Conservation (phyloP, 306 rosid species). For the Acacia melanoxylon region DNA sequence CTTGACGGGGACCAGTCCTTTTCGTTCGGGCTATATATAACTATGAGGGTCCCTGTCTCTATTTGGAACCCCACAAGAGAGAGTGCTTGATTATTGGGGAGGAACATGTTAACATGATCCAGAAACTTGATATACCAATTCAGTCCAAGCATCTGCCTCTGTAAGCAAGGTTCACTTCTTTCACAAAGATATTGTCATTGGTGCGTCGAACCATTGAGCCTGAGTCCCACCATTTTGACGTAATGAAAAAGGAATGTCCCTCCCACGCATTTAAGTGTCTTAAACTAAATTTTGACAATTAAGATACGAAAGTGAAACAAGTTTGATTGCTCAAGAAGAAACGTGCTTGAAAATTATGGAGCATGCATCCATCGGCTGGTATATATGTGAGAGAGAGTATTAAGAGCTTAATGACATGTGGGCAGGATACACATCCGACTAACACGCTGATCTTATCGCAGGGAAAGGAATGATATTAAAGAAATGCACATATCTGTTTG, state of each 20-base stretch:
- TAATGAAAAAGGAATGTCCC: not conserved
- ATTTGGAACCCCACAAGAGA: not conserved
- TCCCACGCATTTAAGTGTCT: not conserved
- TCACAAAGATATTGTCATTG: not conserved
- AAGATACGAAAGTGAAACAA: not conserved
- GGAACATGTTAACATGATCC: not conserved
- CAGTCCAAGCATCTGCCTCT: not conserved
- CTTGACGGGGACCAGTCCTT: not conserved
- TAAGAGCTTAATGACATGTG: not conserved
- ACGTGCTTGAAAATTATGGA: not conserved
- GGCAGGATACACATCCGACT: not conserved
- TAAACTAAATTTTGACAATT: not conserved
- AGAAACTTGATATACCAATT: not conserved
- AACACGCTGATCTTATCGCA: not conserved
- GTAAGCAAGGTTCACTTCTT: not conserved
- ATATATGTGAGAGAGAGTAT: not conserved
- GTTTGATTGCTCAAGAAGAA: not conserved
- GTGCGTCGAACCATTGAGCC: not conserved
- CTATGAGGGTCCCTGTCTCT: not conserved
- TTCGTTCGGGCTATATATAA: not conserved
- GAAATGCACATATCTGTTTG: not conserved
- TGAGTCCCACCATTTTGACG: not conserved
- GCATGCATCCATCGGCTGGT: not conserved
- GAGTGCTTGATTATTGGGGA: not conserved
- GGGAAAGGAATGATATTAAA: not conserved